phyloP scores from a whole-genome alignment of 177 flowering plant genomes.

The Telopea speciosissima region DNA sequence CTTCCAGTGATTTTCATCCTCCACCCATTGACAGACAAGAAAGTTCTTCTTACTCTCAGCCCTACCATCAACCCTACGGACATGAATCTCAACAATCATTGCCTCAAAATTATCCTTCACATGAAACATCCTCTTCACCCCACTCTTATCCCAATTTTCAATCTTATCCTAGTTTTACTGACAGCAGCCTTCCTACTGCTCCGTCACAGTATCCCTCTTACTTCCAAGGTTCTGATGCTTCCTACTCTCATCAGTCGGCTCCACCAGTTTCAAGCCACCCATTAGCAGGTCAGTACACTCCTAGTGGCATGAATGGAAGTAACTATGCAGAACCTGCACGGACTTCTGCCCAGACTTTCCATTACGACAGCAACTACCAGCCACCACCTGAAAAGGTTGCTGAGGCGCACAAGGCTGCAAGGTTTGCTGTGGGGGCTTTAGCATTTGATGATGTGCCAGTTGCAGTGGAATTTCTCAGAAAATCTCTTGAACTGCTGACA shows the following conservation, averaged over 20 bases:
- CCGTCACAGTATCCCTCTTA: constrained; percentile 23
- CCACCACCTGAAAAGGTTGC: constrained; percentile 86
- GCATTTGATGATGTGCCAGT: constrained; percentile 91
- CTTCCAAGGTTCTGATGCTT: constrained; percentile 37
- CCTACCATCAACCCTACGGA: constrained; percentile 40
- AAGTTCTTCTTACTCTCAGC: constrained; percentile 36
- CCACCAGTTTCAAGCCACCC: constrained; percentile 29
- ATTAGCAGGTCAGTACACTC: constrained; percentile 30
- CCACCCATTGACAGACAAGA: constrained; percentile 39
- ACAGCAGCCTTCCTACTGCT: constrained; percentile 24
- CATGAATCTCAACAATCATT: constrained; percentile 41
- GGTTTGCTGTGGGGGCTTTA: constrained; percentile 96
- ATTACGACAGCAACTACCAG: constrained; percentile 68
- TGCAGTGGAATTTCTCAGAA: constrained; percentile 73
- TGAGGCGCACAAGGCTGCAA: constrained; percentile 98
- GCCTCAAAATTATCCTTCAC: constrained; percentile 17
- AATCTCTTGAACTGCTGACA: constrained; percentile 82
- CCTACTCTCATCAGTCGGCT: constrained; percentile 39
- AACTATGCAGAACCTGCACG: constrained; percentile 32
- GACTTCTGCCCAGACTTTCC: constrained; percentile 30
- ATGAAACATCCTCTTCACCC: constrained; percentile 14
- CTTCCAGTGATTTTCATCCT: constrained; percentile 42
- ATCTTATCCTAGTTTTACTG: constrained; percentile 29
- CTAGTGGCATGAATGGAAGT: constrained; percentile 27
- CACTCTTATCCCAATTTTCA: constrained; percentile 24